phyloP scores from a whole-genome alignment of 768 basidiomycete genomes.

The Dioszegia hungarica region DNA sequence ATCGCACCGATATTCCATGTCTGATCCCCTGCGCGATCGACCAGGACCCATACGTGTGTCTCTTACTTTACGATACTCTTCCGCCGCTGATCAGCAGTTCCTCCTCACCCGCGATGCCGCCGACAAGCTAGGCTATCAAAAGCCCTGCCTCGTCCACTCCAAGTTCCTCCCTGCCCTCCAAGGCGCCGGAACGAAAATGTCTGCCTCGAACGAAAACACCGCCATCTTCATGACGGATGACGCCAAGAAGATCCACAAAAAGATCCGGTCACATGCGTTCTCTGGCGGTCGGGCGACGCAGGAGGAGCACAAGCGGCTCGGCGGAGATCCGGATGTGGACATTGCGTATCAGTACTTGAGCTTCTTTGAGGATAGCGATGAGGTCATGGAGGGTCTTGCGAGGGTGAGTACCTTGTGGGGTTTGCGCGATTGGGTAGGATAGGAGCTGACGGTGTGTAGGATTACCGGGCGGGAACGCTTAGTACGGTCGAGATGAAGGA shows the following conservation, averaged over 20 bases:
- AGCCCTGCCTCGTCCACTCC: slow-evolving; percentile 84
- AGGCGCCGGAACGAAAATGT: slow-evolving; percentile 99
- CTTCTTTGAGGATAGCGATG: slow-evolving; percentile 94
- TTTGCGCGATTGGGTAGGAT: background rate
- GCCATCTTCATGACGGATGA: slow-evolving; percentile 96
- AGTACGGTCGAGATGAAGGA: slow-evolving; percentile 89
- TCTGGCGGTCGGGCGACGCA: slow-evolving; percentile 93
- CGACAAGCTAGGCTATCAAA: slow-evolving; percentile 87
- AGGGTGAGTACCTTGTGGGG: slow-evolving; percentile 55
- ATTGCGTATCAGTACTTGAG: slow-evolving; percentile 90
- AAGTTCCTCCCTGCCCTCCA: slow-evolving; percentile 98
- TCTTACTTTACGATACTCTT: background rate
- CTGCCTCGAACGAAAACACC: slow-evolving; percentile 85
- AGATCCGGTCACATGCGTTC: slow-evolving; percentile 93
- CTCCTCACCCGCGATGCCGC: slow-evolving; percentile 95
- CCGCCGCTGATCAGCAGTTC: slow-evolving; percentile 60
- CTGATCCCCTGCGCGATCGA: slow-evolving; percentile 98
- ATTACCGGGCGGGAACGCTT: slow-evolving; percentile 81
- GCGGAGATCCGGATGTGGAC: slow-evolving; percentile 92
- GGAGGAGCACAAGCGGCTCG: slow-evolving; percentile 81
- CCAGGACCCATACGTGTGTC: slow-evolving; percentile 54
- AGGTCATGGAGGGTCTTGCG: slow-evolving; percentile 69
- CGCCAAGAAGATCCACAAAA: slow-evolving; percentile 89
- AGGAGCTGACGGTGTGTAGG: slow-evolving; percentile 55
- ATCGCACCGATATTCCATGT: slow-evolving; percentile 73